These are phyloP conservation scores for Ceratobasidium papillatum DNA, from an alignment of 1,284 basidiomycete species.

Conservation along the genomic window DNA sequence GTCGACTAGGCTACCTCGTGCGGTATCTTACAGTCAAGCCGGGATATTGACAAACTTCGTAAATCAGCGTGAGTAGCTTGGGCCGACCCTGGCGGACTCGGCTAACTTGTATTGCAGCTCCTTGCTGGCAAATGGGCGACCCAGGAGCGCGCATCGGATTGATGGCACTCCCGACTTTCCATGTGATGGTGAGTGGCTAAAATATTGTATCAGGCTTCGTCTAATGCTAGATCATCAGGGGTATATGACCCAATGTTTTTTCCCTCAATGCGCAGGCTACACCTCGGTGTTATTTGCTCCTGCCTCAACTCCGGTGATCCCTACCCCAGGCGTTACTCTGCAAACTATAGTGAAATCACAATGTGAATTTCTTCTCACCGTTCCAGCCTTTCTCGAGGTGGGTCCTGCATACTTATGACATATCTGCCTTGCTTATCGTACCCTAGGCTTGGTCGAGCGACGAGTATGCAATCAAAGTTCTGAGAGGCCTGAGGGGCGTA, in stretches of 20 bases:
- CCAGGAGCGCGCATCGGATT: slow-evolving; percentile 35
- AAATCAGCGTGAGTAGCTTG: slow-evolving; percentile 33
- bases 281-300: slow-evolving; percentile 43
- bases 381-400: slow-evolving; percentile 44
- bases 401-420: background rate
- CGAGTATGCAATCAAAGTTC: slow-evolving; percentile 26
- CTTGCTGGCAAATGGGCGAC: slow-evolving; percentile 34
- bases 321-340: slow-evolving; percentile 40
- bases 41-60: slow-evolving; percentile 28
- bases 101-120: slow-evolving; percentile 5
- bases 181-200: slow-evolving; percentile 38
- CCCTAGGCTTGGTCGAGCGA: slow-evolving; percentile 43
- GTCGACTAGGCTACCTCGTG: slow-evolving; percentile 29
- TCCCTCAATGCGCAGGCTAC: slow-evolving; percentile 32
- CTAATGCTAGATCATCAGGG: background rate
- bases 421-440: background rate
- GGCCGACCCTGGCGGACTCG: background rate
- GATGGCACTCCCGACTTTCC: slow-evolving; percentile 41
- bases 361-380: slow-evolving; percentile 36
- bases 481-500: slow-evolving; percentile 38
- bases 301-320: slow-evolving; percentile 30
- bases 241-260: slow-evolving; percentile 29
- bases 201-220: background rate
- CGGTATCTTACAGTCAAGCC: slow-evolving; percentile 19
- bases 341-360: slow-evolving; percentile 19